A percentile compares a stretch with the other conserved stretches of the same genome.
Evolutionary conservation across 1,284 basidiomycete species (phyloP).

Genomic region (Heterobasidion occidentale): DNA sequence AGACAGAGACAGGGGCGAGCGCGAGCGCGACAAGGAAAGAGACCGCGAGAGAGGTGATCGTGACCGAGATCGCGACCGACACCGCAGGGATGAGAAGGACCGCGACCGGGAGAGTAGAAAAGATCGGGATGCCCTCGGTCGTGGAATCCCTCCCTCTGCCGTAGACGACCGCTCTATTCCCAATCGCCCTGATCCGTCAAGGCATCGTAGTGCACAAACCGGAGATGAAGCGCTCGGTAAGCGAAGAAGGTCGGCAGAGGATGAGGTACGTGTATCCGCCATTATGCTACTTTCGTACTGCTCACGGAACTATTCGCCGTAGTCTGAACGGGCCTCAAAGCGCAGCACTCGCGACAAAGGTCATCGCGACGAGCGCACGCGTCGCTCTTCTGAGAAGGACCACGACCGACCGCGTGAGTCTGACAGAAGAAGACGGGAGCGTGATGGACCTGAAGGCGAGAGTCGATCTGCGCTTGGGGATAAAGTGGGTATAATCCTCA

Average conservation of each 20-base stretch:
- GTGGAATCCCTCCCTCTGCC: slow-evolving; percentile 12
- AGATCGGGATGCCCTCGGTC: slow-evolving; percentile 20
- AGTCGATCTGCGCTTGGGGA: slow-evolving; percentile 37
- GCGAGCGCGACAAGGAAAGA: slow-evolving; percentile 35
- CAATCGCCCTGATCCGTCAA: slow-evolving; percentile 46
- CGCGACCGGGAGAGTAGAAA: slow-evolving; percentile 36
- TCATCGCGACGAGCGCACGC: slow-evolving; percentile 62
- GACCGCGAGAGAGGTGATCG: slow-evolving; percentile 44
- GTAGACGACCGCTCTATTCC: slow-evolving; percentile 47
- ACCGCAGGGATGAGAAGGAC: slow-evolving; percentile 39
- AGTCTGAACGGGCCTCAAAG: slow-evolving; percentile 67
- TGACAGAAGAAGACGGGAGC: slow-evolving; percentile 59
- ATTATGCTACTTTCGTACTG: background rate
- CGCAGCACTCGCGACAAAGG: slow-evolving; percentile 67
- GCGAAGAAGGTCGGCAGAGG: slow-evolving; percentile 53
- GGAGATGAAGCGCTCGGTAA: slow-evolving; percentile 59
- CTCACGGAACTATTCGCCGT: background rate
- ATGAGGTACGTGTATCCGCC: slow-evolving; percentile 47
- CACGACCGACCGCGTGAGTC: slow-evolving; percentile 59
- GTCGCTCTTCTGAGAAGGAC: slow-evolving; percentile 48
- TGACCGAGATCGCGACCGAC: slow-evolving; percentile 26
- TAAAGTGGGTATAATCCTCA: slow-evolving; percentile 36
- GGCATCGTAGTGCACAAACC: slow-evolving; percentile 39
- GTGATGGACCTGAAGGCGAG: slow-evolving; percentile 42
- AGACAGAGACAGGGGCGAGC: slow-evolving; percentile 27